Percentiles rank a stretch among this genome's conserved stretches.
Evolutionary conservation across 2,329 filamentous ascomycete species (phyloP).

Genomic region (Phyllosticta citribraziliensis): DNA sequence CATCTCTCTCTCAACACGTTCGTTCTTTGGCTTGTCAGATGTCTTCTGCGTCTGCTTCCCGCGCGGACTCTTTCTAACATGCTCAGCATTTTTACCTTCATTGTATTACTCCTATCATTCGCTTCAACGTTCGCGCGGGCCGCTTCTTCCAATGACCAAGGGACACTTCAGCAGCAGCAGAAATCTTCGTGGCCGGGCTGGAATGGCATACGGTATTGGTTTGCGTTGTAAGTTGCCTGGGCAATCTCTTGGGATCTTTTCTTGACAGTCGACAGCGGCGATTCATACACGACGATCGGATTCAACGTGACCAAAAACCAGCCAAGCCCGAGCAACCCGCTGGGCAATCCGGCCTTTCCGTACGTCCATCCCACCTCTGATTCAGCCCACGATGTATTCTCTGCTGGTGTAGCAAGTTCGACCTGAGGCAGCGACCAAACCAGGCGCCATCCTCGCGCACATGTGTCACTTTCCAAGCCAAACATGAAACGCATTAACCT

Average conservation of each 20-base stretch:
- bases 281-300: constrained; percentile 51
- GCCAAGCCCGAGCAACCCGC: constrained; percentile 44
- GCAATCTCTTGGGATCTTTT: neutral
- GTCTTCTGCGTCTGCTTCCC: neutral
- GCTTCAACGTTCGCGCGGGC: neutral
- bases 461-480: neutral
- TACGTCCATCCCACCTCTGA: constrained; percentile 10
- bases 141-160: constrained; percentile 3
- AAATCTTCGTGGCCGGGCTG: constrained; percentile 8
- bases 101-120: neutral
- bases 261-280: constrained; percentile 33
- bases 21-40: neutral
- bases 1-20: neutral
- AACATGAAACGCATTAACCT: neutral
- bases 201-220: constrained; percentile 15
- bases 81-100: neutral
- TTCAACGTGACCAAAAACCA: constrained; percentile 45
- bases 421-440: neutral
- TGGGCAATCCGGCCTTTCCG: constrained; percentile 52
- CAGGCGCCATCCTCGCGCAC: neutral
- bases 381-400: neutral
- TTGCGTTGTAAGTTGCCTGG: constrained; percentile 17
- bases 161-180: constrained; percentile 3
- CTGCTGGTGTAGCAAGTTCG: neutral
- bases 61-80: constrained; percentile 1